These are phyloP conservation scores for Zymoseptoria tritici DNA, from an alignment of 2,329 filamentous ascomycete species.

Conservation along the genomic window DNA sequence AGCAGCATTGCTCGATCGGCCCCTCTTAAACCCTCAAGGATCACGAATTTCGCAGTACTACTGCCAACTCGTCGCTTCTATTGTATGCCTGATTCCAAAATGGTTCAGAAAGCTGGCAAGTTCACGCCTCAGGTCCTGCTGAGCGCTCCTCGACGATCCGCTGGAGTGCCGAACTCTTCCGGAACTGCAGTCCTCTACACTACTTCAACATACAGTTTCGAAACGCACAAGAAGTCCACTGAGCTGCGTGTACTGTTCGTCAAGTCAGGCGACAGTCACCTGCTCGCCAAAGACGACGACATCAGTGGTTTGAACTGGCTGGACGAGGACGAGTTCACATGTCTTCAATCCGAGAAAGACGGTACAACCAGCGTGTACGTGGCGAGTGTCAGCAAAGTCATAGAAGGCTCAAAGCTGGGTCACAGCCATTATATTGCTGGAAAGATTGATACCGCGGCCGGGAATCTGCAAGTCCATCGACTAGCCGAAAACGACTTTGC, in stretches of 20 bases:
- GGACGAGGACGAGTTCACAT: constrained; percentile 55
- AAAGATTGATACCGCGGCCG: constrained; percentile 39
- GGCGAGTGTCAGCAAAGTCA: constrained; percentile 11
- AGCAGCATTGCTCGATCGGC: background rate
- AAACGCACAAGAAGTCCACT: constrained; percentile 59
- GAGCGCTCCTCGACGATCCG: constrained; percentile 64
- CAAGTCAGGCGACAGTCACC: constrained; percentile 54
- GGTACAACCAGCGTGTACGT: constrained; percentile 31
- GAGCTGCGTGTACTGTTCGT: constrained; percentile 68
- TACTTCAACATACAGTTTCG: constrained; percentile 72
- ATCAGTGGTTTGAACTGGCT: constrained; percentile 73
- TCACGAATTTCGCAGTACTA: background rate
- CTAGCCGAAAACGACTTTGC: constrained; percentile 33
- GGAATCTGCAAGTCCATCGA: constrained; percentile 41
- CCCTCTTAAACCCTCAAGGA: background rate
- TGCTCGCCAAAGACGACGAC: constrained; percentile 57
- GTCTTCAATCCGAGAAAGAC: constrained; percentile 39
- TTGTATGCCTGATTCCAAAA: constrained; percentile 28
- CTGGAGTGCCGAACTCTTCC: constrained; percentile 60
- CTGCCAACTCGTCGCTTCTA: background rate
- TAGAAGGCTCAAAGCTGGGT: constrained; percentile 1
- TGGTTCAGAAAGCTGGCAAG: constrained; percentile 63
- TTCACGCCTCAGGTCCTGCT: constrained; percentile 73
- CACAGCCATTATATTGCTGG: constrained; percentile 36
- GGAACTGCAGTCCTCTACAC: constrained; percentile 61